Evolutionary conservation across 345 rosid genomes (phyloP).

Genomic region (Eucalyptus victrix): DNA sequence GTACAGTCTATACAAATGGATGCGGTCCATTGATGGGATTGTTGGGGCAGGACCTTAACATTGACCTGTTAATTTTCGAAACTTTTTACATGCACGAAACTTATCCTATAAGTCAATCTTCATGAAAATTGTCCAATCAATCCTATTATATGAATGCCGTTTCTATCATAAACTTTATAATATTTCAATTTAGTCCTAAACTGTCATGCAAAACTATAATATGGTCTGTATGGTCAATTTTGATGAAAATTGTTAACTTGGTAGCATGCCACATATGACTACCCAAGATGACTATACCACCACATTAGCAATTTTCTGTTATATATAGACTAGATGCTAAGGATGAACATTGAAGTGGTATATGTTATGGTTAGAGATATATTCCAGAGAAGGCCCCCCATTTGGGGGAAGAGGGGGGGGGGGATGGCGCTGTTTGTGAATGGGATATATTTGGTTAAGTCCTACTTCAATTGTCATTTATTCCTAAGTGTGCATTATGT

Average conservation of each 20-base stretch:
- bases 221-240: neutral
- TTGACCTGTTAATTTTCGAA: neutral
- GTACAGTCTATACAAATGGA: neutral
- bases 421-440: no score
- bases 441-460: no score
- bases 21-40: neutral
- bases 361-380: neutral
- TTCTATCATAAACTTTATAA: neutral
- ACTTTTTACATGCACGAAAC: neutral
- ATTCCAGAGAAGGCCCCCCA: no score
- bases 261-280: neutral
- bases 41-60: neutral
- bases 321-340: neutral
- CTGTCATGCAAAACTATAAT: no score
- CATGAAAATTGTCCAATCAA: no score
- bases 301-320: neutral
- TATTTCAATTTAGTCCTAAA: neutral
- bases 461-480: no score
- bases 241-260: no score
- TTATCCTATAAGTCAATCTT: neutral
- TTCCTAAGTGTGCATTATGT: no score
- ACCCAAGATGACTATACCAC: neutral
- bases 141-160: no score
- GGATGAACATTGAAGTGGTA: neutral
- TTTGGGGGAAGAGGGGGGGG: no score